A percentile compares a stretch with the other conserved stretches of the same genome.
Evolutionary conservation across 805 yeast genomes (phyloP).

Genomic region (Sporopachydermia lactativora): DNA sequence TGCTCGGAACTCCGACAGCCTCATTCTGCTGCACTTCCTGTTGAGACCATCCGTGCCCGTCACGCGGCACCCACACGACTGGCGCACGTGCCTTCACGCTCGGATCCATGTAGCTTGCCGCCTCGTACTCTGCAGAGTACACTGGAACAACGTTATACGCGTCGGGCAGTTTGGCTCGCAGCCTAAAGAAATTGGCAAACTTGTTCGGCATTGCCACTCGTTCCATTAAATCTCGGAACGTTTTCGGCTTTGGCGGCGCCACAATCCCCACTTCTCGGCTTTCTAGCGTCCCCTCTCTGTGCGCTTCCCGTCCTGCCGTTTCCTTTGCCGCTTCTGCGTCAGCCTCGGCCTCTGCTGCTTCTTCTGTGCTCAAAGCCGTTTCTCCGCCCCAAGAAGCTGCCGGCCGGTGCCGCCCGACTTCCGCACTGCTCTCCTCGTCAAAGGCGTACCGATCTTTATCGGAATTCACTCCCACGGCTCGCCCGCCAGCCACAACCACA

Average conservation of each 20-base stretch:
- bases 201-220: conserved; percentile 30
- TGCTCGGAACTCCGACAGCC: conserved; percentile 36
- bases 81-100: conserved; percentile 43
- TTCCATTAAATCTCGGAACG: conserved; percentile 7
- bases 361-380: background rate
- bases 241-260: too few relatives aligned
- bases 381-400: background rate
- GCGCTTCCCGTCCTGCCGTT: background rate
- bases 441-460: conserved; percentile 32
- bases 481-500: conserved; percentile 23
- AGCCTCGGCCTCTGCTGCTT: background rate
- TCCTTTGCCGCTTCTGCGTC: background rate
- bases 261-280: background rate
- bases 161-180: conserved; percentile 28
- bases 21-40: conserved; percentile 41
- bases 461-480: conserved; percentile 35
- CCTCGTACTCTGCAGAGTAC: conserved; percentile 26
- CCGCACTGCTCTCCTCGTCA: background rate
- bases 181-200: conserved; percentile 25
- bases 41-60: conserved; percentile 50
- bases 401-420: background rate
- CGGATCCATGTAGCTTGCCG: conserved; percentile 39
- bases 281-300: background rate
- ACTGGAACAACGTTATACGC: conserved; percentile 5
- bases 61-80: conserved; percentile 58